A percentile compares a stretch with the other conserved stretches of the same genome.
phyloP scores from a whole-genome alignment of 306 rosid species.

The Pyrus pyrifolia region DNA sequence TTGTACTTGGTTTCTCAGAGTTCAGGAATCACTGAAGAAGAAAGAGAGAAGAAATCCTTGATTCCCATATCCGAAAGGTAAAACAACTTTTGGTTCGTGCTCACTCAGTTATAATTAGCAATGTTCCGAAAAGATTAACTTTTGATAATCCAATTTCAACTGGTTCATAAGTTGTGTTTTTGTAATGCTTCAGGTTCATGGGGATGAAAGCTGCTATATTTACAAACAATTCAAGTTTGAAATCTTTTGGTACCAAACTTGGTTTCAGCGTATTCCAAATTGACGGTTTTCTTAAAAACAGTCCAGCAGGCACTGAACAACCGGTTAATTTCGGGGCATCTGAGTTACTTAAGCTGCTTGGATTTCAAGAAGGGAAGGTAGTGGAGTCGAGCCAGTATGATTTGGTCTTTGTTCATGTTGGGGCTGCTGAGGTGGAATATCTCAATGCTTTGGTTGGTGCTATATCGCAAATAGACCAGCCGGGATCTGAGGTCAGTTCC shows the following conservation, averaged over 20 bases:
- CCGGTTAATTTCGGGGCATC: conserved; percentile 28
- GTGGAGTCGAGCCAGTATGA: conserved; percentile 51
- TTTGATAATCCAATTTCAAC: not conserved
- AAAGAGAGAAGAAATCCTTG: conserved; percentile 18
- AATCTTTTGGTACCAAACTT: conserved; percentile 54
- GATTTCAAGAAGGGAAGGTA: conserved; percentile 65
- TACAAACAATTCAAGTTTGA: conserved; percentile 53
- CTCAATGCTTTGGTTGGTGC: conserved; percentile 65
- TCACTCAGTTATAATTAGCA: not conserved
- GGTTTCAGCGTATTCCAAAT: conserved; percentile 45
- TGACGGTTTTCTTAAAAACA: conserved; percentile 32
- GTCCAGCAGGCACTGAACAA: conserved; percentile 6
- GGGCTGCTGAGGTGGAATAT: conserved; percentile 55
- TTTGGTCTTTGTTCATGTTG: conserved; percentile 68
- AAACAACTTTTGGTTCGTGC: not conserved
- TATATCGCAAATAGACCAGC: conserved; percentile 38
- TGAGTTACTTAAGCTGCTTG: conserved; percentile 65
- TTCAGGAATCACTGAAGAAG: conserved; percentile 20
- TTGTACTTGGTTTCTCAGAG: conserved; percentile 32
- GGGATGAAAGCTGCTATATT: conserved; percentile 84
- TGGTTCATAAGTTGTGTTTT: conserved; percentile 7
- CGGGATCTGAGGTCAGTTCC: conserved; percentile 57
- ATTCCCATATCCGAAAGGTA: conserved; percentile 69
- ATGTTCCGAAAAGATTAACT: not conserved
- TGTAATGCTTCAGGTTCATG: conserved; percentile 65